Evolutionary conservation across 2,329 filamentous ascomycete genomes (phyloP).

Genomic region (Ophiocordyceps camponoti-floridani): DNA sequence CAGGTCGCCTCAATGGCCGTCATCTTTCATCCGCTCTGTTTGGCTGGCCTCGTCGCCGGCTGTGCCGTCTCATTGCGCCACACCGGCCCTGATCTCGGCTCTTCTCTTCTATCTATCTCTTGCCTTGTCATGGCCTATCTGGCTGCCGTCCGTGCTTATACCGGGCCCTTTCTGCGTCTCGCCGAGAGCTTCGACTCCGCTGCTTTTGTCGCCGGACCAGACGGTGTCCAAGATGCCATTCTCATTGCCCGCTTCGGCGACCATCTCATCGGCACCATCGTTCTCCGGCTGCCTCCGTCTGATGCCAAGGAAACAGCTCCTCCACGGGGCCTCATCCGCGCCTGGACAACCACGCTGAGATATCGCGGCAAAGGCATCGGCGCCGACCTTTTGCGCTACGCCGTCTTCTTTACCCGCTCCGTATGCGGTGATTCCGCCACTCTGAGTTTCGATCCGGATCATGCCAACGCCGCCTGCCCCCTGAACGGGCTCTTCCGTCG

Average conservation of each 20-base stretch:
- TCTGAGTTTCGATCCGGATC: conserved; percentile 54
- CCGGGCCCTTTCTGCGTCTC: conserved; percentile 40
- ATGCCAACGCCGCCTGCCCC: conserved; percentile 51
- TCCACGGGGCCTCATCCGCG: conserved; percentile 49
- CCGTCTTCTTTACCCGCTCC: conserved; percentile 44
- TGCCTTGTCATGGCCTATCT: conserved; percentile 47
- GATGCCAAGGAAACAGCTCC: background rate
- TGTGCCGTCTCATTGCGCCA: conserved; percentile 21
- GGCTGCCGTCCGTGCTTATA: conserved; percentile 39
- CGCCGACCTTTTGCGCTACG: conserved; percentile 52
- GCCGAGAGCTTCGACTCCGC: conserved; percentile 46
- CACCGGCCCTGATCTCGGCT: conserved; percentile 28
- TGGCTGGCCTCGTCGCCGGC: conserved; percentile 25
- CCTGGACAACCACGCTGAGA: conserved; percentile 58
- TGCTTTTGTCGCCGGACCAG: conserved; percentile 28
- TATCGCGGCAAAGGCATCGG: conserved; percentile 59
- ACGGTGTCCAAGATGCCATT: conserved; percentile 26
- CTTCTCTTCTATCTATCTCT: conserved; percentile 34
- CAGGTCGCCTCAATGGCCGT: conserved; percentile 46
- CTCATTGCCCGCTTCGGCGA: conserved; percentile 47
- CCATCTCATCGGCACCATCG: conserved; percentile 51
- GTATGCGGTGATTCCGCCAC: conserved; percentile 41
- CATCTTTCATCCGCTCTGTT: conserved; percentile 39
- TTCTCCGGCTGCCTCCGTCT: conserved; percentile 39
- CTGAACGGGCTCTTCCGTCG: conserved; percentile 41